Conservation (phyloP, 1,139 yeast species). For the Komagataea norvegica region DNA sequence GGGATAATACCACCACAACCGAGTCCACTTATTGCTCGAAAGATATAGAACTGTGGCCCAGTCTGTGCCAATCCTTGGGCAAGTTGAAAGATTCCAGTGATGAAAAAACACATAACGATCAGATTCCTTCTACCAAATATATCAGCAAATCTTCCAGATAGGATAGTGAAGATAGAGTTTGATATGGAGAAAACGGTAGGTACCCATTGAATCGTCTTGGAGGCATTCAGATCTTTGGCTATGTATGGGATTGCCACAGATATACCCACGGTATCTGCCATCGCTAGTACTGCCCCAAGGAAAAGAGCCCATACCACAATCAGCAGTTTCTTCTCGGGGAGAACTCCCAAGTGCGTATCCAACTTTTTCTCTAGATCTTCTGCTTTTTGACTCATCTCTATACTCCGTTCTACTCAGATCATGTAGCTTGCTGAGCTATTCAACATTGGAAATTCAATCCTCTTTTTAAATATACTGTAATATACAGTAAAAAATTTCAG, state of each 20-base stretch:
- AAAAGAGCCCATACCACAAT: constrained; percentile 1
- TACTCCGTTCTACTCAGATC: background rate
- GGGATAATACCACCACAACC: constrained; percentile 37
- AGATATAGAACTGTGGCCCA: constrained; percentile 31
- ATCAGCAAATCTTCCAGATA: constrained; percentile 39
- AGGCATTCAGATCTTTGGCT: constrained; percentile 33
- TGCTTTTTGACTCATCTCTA: background rate
- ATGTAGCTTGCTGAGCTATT: no score
- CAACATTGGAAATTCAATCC: no score
- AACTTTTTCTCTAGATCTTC: constrained; percentile 5
- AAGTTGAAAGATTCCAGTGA: constrained; percentile 30
- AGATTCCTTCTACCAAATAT: constrained; percentile 38
- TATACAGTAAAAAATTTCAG: no score
- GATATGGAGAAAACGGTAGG: constrained; percentile 43
- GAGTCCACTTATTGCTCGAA: constrained; percentile 36
- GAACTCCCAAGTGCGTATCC: constrained; percentile 3
- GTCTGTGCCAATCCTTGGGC: constrained; percentile 31
- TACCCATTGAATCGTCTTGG: constrained; percentile 40
- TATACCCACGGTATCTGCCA: constrained; percentile 3
- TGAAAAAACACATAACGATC: constrained; percentile 30
- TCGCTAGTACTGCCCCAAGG: background rate
- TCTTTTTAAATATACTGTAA: no score
- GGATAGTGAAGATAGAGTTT: constrained; percentile 37
- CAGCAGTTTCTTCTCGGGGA: constrained; percentile 1
- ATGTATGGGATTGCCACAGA: constrained; percentile 17